phyloP scores from a whole-genome alignment of 345 rosid genomes.

The Syzygium aromaticum region DNA sequence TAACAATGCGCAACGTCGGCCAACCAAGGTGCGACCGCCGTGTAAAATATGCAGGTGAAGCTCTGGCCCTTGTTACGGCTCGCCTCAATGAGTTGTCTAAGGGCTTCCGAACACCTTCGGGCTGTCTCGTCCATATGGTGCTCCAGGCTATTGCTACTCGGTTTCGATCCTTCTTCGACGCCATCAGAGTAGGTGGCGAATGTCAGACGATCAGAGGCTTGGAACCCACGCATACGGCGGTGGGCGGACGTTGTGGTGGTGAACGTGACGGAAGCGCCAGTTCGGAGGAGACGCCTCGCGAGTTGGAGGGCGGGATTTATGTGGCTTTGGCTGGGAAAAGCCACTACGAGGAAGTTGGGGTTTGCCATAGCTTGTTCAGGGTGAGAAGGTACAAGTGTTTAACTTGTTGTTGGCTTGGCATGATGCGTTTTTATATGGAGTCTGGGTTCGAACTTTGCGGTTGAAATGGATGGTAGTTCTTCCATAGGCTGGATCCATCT shows the following conservation, averaged over 20 bases:
- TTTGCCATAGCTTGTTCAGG: neutral
- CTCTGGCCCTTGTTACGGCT: constrained; percentile 7
- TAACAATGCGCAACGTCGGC: constrained; percentile 32
- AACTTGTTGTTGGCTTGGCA: neutral
- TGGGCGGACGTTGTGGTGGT: constrained; percentile 22
- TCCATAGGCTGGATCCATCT: neutral
- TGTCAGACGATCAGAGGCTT: constrained; percentile 17
- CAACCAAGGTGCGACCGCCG: constrained; percentile 45
- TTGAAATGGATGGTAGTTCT: neutral
- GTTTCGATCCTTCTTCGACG: constrained; percentile 30
- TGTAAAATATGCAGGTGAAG: constrained; percentile 35
- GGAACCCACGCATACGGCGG: constrained; percentile 27
- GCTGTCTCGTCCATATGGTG: constrained; percentile 18
- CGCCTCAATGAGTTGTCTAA: constrained; percentile 22
- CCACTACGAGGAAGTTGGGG: constrained; percentile 23
- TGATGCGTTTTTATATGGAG: neutral
- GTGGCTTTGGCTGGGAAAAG: constrained; percentile 53
- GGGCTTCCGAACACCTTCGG: constrained; percentile 28
- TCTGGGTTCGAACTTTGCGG: neutral
- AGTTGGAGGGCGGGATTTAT: constrained; percentile 46
- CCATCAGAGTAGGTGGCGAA: constrained; percentile 47
- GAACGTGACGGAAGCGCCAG: constrained; percentile 36
- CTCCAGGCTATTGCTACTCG: constrained; percentile 7
- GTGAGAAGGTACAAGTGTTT: neutral
- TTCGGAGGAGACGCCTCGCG: constrained; percentile 39